Base-by-base conservation (phyloP, 139 green algal species). In the Asterochloris erici region DNA sequence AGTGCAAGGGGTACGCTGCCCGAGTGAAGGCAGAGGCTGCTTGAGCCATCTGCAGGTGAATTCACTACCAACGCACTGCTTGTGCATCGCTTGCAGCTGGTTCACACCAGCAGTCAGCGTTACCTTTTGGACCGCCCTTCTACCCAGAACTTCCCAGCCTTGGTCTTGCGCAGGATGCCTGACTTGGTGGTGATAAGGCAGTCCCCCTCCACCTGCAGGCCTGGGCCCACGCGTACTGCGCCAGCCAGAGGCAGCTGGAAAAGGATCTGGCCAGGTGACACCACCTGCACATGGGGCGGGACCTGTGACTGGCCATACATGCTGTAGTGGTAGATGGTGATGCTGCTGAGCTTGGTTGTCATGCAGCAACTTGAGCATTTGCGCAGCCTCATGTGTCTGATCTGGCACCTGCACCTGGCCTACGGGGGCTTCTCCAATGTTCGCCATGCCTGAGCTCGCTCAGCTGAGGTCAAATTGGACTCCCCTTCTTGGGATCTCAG, bases 221-320 rank as follows among this genome's bases (percentile, higher is more conserved):
- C 90, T 10, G 88, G 69, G 0, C 91, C 93, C 24, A 98, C 81
- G 12, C 81, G 70, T 54, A 88, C 28, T 66, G 85, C 78, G 12
- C 94, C 94, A 10, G 80, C 82, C 14, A 87, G 79, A 6, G 94
- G 94, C 0, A 97, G 83, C 4, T 79, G 28, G 15, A 91, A 54
- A n/a, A 97, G 63, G 1, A 71, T 74, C 38, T 98, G 93, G 9
- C 94, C 94, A n/a, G 94, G 94, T 13, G 78, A 84, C 11, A 95
- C 90, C 9, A 90, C 86, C 91, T 94, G 90, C 27, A 74, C 11
- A 61, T 11, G n/a, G n/a, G n/a, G 12, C 26, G 61, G 73, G 17
- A 21, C 23, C 38, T 54, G 38, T 54, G 38, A 54, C 6, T 54
- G 38, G 38, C 38, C 38, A 54, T 54, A 54, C 38, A 54, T 54